Evolutionary conservation across 2,329 filamentous ascomycete genomes (phyloP), one percentile per base, ranked within the genome.

Genomic region (Ophiostoma sp.): DNA sequence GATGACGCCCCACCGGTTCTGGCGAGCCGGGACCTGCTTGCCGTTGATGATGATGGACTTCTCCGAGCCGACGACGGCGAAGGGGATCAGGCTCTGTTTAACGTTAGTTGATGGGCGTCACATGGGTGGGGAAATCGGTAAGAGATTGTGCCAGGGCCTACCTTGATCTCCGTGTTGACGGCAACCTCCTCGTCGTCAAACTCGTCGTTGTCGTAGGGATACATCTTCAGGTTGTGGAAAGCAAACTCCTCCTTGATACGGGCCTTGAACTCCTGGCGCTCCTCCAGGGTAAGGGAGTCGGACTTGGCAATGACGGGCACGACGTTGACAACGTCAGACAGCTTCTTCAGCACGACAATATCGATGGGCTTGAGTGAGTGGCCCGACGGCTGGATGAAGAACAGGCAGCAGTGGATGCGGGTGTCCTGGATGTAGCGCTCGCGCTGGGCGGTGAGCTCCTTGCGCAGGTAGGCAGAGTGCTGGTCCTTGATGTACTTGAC

Each of bases 401-500:
- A 99, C 80, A 99, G 87, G 85, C 96, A 99, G 91, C 94, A 98
- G 88, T 99, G 96, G 81, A 99, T 98, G 81, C 96, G 93, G 78
- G 96, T 99, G 85, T 99, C 96, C 87, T 97, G 95, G 78, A 99
- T 98, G 85, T 99, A 99, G 80, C 96, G 92, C 86, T 99, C 96
- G 85, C 96, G 93, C 88, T 99, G 96, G 78, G 96, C 96, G 72
- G 96, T 98, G 81, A 99, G 94, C 85, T 99, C 96, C 89, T 99
- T 99, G 85, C 96, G 93, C 79, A 99, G 91, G 87, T 98, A 99
- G 80, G 96, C 95, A 71, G 94, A 98, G 88, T 99, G 96, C 88
- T 99, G 96, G 85, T 99, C 96, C 89, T 99, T 99, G 89, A 99
- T 99, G 86, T 99, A 99, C 88, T 99, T 99, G 88, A 99, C 95